These are phyloP conservation scores for Colletotrichum caudatum DNA, from an alignment of 2,329 filamentous ascomycete species.

Conservation along the genomic window DNA sequence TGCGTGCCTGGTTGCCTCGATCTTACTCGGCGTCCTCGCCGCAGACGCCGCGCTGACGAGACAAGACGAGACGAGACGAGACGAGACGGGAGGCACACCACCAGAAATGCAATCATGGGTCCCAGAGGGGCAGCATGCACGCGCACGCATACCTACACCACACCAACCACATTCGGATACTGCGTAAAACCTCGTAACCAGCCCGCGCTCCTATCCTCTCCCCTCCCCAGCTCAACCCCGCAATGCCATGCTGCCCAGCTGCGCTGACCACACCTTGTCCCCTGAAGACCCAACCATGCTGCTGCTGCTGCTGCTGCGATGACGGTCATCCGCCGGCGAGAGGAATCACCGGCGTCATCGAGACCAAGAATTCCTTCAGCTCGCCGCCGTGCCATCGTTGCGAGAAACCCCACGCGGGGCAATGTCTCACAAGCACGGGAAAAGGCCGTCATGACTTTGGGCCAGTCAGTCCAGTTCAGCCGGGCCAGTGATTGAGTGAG, in stretches of 20 bases:
- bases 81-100: slow-evolving; percentile 9
- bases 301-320: neutral
- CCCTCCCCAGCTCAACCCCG: slow-evolving; percentile 33
- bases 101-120: slow-evolving; percentile 35
- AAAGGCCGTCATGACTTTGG: neutral
- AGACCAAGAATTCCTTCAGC: neutral
- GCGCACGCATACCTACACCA: neutral
- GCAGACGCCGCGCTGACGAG: slow-evolving; percentile 25
- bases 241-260: slow-evolving; percentile 37
- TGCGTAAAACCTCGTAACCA: slow-evolving; percentile 1
- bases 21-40: slow-evolving; percentile 8
- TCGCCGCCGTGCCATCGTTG: neutral
- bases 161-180: neutral
- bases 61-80: neutral
- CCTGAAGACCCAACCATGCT: slow-evolving; percentile 19
- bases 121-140: neutral
- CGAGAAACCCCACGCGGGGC: neutral
- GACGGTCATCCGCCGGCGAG: neutral
- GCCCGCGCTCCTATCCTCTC: neutral
- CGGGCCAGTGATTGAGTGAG: slow-evolving; percentile 9
- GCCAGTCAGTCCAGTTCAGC: slow-evolving; percentile 4
- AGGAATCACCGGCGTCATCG: slow-evolving; percentile 2
- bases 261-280: slow-evolving; percentile 17
- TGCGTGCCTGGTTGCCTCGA: neutral
- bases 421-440: neutral